Percentiles rank a stretch among this genome's conserved stretches.
Conservation (phyloP, 108 stramenopile species). For the Nitzschia putrida region DNA sequence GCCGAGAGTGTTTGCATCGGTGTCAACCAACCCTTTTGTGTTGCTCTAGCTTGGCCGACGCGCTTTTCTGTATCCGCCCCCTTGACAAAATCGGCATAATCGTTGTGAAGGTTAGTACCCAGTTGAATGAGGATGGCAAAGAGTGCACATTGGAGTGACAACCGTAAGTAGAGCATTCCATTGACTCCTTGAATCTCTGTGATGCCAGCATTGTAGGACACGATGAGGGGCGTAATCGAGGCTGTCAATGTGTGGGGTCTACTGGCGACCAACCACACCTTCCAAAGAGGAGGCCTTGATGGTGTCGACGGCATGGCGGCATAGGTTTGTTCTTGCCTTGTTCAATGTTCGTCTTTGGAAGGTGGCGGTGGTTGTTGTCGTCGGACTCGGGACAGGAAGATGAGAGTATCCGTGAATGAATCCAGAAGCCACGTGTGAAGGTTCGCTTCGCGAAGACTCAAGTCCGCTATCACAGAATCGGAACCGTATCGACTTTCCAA, state of each 20-base stretch:
- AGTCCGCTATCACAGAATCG: too few species aligned
- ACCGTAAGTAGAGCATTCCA: slow-evolving; percentile 5
- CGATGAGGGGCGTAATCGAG: slow-evolving; percentile 69
- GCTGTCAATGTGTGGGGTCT: slow-evolving; percentile 92
- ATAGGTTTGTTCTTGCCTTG: too few species aligned
- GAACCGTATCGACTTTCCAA: too few species aligned
- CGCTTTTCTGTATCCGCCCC: slow-evolving; percentile 79
- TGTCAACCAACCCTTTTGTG: slow-evolving; percentile 88
- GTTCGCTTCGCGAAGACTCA: too few species aligned
- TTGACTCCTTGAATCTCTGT: slow-evolving; percentile 10
- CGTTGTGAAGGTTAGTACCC: slow-evolving; percentile 89
- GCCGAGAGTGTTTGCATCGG: slow-evolving; percentile 70
- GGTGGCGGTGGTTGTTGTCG: too few species aligned
- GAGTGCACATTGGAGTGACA: slow-evolving; percentile 32
- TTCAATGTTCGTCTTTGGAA: too few species aligned
- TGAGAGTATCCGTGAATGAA: too few species aligned
- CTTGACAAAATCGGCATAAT: slow-evolving; percentile 89
- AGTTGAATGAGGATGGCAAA: slow-evolving; percentile 78
- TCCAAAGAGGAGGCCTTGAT: slow-evolving; percentile 64
- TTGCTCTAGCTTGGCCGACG: slow-evolving; percentile 89
- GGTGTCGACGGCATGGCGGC: neutral
- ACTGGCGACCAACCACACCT: slow-evolving; percentile 78
- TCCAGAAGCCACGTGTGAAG: too few species aligned
- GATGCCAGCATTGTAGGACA: slow-evolving; percentile 42
- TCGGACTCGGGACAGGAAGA: too few species aligned